Percentiles rank a stretch among this genome's conserved stretches.
phyloP scores from a whole-genome alignment of 1,284 basidiomycete species.

The Ceratobasidium sp. region DNA sequence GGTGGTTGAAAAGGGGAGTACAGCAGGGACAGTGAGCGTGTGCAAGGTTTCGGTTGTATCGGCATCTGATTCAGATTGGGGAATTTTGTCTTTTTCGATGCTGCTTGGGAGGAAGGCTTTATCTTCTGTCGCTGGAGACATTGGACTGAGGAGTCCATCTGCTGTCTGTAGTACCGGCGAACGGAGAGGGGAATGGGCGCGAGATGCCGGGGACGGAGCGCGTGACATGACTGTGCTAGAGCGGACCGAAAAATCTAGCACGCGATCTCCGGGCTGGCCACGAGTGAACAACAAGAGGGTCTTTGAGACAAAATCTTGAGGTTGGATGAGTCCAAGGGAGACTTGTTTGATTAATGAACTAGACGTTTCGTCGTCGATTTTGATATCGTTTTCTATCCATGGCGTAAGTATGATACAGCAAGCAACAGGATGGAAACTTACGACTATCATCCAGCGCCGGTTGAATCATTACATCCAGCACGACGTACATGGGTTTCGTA shows the following conservation, averaged over 20 bases:
- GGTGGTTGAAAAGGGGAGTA: constrained; percentile 66
- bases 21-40: constrained; percentile 72
- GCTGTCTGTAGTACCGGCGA: constrained; percentile 49
- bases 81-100: constrained; percentile 50
- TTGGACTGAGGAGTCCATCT: constrained; percentile 21
- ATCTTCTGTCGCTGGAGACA: constrained; percentile 13
- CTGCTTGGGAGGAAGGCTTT: constrained; percentile 41
- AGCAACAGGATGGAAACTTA: constrained; percentile 57
- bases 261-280: constrained; percentile 73
- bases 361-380: constrained; percentile 71
- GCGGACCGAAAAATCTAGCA: constrained; percentile 81
- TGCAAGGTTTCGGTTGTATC: constrained; percentile 73
- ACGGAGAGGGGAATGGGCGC: constrained; percentile 7
- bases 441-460: constrained; percentile 83
- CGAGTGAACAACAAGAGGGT: constrained; percentile 70
- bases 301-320: constrained; percentile 69
- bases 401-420: neutral
- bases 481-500: constrained; percentile 72
- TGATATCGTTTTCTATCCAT: constrained; percentile 71
- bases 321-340: constrained; percentile 70
- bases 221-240: constrained; percentile 60
- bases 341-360: constrained; percentile 80
- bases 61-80: constrained; percentile 50
- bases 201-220: constrained; percentile 28
- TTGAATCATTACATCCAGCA: constrained; percentile 80